Evolutionary conservation across 2,329 filamentous ascomycete species (phyloP).

Genomic region (Fusarium chaquense): DNA sequence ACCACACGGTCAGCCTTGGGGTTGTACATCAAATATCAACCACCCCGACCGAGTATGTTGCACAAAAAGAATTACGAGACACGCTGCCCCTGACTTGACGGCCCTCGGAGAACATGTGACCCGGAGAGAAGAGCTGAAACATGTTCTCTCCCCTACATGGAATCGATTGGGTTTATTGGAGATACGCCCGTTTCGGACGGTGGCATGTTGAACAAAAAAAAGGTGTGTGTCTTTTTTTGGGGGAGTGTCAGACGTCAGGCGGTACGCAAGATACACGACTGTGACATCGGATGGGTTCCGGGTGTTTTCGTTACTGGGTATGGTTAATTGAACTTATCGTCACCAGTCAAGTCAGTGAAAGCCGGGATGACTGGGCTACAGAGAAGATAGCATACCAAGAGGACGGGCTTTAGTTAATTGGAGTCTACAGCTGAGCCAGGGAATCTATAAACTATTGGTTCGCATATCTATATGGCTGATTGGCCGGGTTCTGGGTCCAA

Average conservation of each 20-base stretch:
- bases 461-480: not conserved
- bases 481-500: not conserved
- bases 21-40: constrained; percentile 49
- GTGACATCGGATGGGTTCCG: constrained; percentile 60
- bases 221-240: constrained; percentile 55
- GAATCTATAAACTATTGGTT: not conserved
- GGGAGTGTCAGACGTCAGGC: constrained; percentile 54
- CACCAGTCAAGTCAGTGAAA: not conserved
- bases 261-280: too few species aligned
- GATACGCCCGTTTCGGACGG: constrained; percentile 61
- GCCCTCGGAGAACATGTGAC: constrained; percentile 51
- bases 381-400: too few species aligned
- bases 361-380: too few species aligned
- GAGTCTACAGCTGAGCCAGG: not conserved
- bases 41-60: constrained; percentile 51
- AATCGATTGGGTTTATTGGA: constrained; percentile 45
- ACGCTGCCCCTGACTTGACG: constrained; percentile 53
- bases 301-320: constrained; percentile 46
- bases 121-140: constrained; percentile 16
- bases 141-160: not conserved
- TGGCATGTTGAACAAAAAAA: constrained; percentile 57
- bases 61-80: constrained; percentile 42
- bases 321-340: not conserved
- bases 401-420: too few species aligned
- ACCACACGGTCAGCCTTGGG: constrained; percentile 43